These are phyloP conservation scores for Camelina laxa DNA, from an alignment of 345 rosid species.

Conservation along the genomic window DNA sequence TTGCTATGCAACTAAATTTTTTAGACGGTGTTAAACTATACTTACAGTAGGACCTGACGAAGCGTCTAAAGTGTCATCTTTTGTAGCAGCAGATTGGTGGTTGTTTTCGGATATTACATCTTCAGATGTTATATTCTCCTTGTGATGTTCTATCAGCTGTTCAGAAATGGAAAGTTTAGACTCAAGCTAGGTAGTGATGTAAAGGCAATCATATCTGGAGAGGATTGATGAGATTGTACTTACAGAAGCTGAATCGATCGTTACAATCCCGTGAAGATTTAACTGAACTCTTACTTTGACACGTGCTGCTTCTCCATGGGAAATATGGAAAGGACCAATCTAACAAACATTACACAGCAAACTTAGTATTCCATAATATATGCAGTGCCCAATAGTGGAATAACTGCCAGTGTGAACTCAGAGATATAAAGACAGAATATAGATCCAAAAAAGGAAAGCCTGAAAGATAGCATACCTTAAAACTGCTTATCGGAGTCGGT, in stretches of 20 bases:
- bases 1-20: constrained; percentile 1
- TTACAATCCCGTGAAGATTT: constrained; percentile 73
- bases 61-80: constrained; percentile 37
- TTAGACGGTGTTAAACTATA: constrained; percentile 31
- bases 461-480: constrained; percentile 52
- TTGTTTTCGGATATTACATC: constrained; percentile 44
- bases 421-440: constrained; percentile 3
- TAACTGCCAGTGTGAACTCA: neutral
- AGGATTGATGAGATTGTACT: constrained; percentile 33
- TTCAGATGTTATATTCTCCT: constrained; percentile 47
- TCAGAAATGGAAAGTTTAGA: constrained; percentile 30
- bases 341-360: constrained; percentile 46
- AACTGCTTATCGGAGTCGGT: constrained; percentile 53
- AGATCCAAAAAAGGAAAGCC: constrained; percentile 7
- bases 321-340: constrained; percentile 73
- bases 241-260: constrained; percentile 65
- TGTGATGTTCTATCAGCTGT: constrained; percentile 56
- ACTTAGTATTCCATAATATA: constrained; percentile 2
- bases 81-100: constrained; percentile 45
- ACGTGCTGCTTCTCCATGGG: constrained; percentile 54
- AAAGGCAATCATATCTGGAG: constrained; percentile 16
- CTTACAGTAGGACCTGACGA: constrained; percentile 48
- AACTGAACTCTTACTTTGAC: constrained; percentile 69
- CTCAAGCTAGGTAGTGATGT: constrained; percentile 2
- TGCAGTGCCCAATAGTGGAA: constrained; percentile 6